These are phyloP conservation scores for Firmiana major DNA, from an alignment of 345 rosid genomes.

Conservation along the genomic window DNA sequence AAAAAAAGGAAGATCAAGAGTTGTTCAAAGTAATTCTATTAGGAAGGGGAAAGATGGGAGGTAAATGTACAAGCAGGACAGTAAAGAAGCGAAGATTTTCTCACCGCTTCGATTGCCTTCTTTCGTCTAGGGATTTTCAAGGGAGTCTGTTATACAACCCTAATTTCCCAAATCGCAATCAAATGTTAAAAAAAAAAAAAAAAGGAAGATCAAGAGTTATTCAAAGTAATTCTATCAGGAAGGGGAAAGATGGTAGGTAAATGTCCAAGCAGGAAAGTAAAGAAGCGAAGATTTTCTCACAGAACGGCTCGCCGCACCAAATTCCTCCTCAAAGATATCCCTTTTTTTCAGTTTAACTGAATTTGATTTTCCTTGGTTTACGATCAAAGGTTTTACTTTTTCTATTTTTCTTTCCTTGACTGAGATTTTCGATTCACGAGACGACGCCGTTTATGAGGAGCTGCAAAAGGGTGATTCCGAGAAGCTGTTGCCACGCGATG, in stretches of 20 bases:
- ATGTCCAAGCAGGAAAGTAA: constrained; percentile 83
- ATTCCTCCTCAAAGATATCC: constrained; percentile 83
- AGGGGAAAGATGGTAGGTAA: constrained; percentile 55
- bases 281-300: constrained; percentile 92
- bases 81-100: constrained; percentile 93
- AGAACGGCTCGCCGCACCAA: constrained; percentile 85
- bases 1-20: neutral
- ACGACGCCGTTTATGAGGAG: constrained; percentile 31
- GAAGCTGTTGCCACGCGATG: constrained; percentile 59
- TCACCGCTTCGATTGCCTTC: too few species aligned
- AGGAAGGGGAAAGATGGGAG: constrained; percentile 43
- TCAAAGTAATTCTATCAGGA: neutral
- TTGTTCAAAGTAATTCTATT: neutral
- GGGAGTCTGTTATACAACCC: constrained; percentile 5
- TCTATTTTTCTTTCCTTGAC: constrained; percentile 32
- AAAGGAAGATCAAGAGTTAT: neutral
- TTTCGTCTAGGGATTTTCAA: constrained; percentile 7
- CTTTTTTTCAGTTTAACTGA: constrained; percentile 15
- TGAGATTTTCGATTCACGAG: constrained; percentile 41
- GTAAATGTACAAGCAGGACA: constrained; percentile 76
- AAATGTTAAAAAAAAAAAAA: neutral
- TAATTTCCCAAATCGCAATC: neutral
- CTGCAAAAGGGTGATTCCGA: constrained; percentile 31
- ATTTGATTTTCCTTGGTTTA: neutral
- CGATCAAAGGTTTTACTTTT: neutral